Conservation (phyloP, 306 rosid genomes). For the Ziziphus jujuba region DNA sequence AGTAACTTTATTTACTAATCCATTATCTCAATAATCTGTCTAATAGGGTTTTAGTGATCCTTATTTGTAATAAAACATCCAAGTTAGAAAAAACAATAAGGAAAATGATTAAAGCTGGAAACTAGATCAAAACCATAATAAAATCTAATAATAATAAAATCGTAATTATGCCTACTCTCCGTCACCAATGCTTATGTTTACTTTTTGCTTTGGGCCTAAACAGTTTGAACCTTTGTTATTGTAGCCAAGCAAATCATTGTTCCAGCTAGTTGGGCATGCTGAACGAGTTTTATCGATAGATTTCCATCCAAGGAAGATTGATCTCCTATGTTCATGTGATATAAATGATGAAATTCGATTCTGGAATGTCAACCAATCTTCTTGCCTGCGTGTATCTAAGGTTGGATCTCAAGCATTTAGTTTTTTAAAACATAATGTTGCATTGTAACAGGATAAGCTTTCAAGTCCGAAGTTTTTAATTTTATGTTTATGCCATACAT, state of each 20-base stretch:
- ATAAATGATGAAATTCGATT: slow-evolving; percentile 39
- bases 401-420: slow-evolving; percentile 36
- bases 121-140: too few relatives aligned
- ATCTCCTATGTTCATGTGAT: slow-evolving; percentile 67
- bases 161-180: too few relatives aligned
- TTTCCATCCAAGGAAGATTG: slow-evolving; percentile 56
- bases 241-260: slow-evolving; percentile 40
- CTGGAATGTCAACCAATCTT: slow-evolving; percentile 43
- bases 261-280: slow-evolving; percentile 41
- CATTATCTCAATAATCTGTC: too few relatives aligned
- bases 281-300: slow-evolving; percentile 67
- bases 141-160: too few relatives aligned
- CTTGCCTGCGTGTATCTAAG: slow-evolving; percentile 36
- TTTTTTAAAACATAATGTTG: neutral
- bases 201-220: too few relatives aligned
- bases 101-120: too few relatives aligned
- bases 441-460: neutral
- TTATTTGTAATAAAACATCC: too few relatives aligned
- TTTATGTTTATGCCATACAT: too few relatives aligned
- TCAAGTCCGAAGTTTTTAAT: neutral
- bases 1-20: too few relatives aligned
- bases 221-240: slow-evolving; percentile 8
- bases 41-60: too few relatives aligned
- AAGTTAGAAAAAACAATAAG: too few relatives aligned
- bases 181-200: too few relatives aligned